Conservation (phyloP, 176 grass and related monocot genomes). For the Oryza coarctata region DNA sequence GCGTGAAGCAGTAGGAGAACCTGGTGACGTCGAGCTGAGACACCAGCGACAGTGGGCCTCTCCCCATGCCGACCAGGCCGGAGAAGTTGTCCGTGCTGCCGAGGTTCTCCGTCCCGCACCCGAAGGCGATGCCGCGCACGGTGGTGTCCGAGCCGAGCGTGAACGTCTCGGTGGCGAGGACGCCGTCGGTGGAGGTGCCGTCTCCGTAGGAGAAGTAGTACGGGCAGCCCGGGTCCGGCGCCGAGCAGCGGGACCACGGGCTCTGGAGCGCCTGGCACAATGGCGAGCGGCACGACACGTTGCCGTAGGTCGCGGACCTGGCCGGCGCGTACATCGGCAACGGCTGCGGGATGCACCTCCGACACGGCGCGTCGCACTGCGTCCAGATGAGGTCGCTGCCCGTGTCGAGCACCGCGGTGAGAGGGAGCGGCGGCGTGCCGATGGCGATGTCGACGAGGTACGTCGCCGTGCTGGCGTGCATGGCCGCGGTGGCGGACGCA, state of each 20-base stretch:
- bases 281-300: slow-evolving; percentile 35
- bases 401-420: slow-evolving; percentile 68
- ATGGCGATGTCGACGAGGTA: slow-evolving; percentile 65
- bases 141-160: neutral
- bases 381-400: slow-evolving; percentile 89
- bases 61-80: slow-evolving; percentile 40
- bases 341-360: slow-evolving; percentile 51
- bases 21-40: slow-evolving; percentile 36
- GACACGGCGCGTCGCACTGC: slow-evolving; percentile 62
- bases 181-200: slow-evolving; percentile 36
- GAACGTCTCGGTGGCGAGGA: slow-evolving; percentile 34
- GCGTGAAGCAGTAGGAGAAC: slow-evolving; percentile 55
- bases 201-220: slow-evolving; percentile 43
- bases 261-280: slow-evolving; percentile 37
- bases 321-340: slow-evolving; percentile 44
- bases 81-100: slow-evolving; percentile 43
- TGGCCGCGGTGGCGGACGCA: neutral
- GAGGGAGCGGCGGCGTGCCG: slow-evolving; percentile 45
- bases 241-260: slow-evolving; percentile 5
- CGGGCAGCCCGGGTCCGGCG: neutral
- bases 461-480: slow-evolving; percentile 54
- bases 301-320: slow-evolving; percentile 49
- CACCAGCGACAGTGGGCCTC: slow-evolving; percentile 35
- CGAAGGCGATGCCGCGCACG: slow-evolving; percentile 29
- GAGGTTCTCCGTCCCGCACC: slow-evolving; percentile 46